Percentiles rank a stretch among this genome's conserved stretches.
Evolutionary conservation across 73 alveolate species (phyloP).

Genomic region (Tetrahymena malaccensis): DNA sequence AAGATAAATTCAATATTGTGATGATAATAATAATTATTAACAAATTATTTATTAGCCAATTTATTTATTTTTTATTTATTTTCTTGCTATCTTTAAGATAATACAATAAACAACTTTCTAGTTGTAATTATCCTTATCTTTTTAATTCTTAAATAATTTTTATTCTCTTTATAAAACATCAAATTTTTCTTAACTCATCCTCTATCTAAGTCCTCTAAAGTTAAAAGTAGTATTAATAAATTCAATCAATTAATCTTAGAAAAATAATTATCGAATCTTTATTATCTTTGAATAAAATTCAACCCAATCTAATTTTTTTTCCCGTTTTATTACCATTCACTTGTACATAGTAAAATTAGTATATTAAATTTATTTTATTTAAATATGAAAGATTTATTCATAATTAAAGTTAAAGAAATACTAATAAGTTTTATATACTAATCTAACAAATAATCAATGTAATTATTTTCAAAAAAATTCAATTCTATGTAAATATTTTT

Average conservation of each 20-base stretch:
- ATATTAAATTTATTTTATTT: too few species aligned
- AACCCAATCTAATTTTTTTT: too few species aligned
- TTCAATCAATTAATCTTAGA: not conserved
- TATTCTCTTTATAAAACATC: not conserved
- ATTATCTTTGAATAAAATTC: not conserved
- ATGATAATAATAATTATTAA: too few species aligned
- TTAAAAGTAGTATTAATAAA: too few species aligned
- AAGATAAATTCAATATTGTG: not conserved
- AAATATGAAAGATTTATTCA: too few species aligned
- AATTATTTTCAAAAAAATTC: too few species aligned
- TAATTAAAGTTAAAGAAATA: too few species aligned
- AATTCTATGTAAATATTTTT: too few species aligned
- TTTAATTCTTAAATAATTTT: not conserved
- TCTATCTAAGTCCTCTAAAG: not conserved
- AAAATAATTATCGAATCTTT: not conserved
- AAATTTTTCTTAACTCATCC: not conserved
- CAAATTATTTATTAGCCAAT: too few species aligned
- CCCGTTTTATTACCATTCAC: not conserved
- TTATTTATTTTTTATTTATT: too few species aligned
- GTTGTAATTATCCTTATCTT: not conserved
- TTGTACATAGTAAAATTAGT: not conserved
- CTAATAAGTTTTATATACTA: too few species aligned
- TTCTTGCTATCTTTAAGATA: not conserved
- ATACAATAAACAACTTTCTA: not conserved
- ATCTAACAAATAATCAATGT: too few species aligned